Conservation (phyloP, 495 filamentous ascomycete genomes). For the Stereocaulon alpinum region DNA sequence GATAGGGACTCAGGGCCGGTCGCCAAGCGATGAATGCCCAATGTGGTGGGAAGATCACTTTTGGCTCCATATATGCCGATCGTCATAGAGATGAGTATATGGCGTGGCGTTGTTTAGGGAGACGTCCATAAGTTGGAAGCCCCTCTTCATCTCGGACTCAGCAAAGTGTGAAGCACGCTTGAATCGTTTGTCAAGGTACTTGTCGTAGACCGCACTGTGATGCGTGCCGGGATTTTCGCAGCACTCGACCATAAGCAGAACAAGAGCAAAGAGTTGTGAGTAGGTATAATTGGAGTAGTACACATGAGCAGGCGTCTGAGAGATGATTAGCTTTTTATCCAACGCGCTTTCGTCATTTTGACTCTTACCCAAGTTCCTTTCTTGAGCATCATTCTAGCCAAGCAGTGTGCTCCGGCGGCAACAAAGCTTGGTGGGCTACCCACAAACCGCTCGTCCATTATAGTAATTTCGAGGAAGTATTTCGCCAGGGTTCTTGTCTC, state of each 20-base stretch:
- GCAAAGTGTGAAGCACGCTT: constrained; percentile 75
- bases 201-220: constrained; percentile 79
- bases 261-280: constrained; percentile 64
- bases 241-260: constrained; percentile 72
- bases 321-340: constrained; percentile 25
- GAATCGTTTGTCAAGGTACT: constrained; percentile 76
- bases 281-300: constrained; percentile 91
- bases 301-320: constrained; percentile 67
- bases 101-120: constrained; percentile 10
- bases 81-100: constrained; percentile 6
- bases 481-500: constrained; percentile 94
- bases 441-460: constrained; percentile 98
- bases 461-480: constrained; percentile 91
- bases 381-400: constrained; percentile 76
- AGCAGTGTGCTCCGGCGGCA: constrained; percentile 85
- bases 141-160: constrained; percentile 55
- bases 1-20: background rate
- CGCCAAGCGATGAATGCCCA: background rate
- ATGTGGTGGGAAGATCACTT: background rate
- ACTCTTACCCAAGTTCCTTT: constrained; percentile 85
- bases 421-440: constrained; percentile 79
- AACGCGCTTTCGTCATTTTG: background rate
- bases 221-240: constrained; percentile 72
- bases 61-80: constrained; percentile 10
- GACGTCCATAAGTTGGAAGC: constrained; percentile 32